Base-by-base conservation (phyloP, 2,329 filamentous ascomycete species). In the Pyrenochaeta sp. region DNA sequence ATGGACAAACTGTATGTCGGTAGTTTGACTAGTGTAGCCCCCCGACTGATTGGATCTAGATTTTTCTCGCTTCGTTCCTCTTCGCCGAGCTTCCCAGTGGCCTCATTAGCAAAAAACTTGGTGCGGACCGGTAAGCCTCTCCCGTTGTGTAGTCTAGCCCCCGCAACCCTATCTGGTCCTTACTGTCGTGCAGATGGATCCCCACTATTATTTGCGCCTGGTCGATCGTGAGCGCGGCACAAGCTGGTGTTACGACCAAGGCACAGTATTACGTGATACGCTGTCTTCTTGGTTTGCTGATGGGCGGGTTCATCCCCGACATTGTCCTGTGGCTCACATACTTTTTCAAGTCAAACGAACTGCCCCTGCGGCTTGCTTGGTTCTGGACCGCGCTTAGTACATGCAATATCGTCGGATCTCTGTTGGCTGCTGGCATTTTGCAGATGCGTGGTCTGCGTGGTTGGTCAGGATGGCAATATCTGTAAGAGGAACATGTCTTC, bases 91-190 rank as follows among this genome's bases (percentile, higher is more conserved):
- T 81, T 0, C 78, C 78, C 3, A 77, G 76, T 34, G 76, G 76
- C 11, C 61, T 81, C 3, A 66, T 81, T 36, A 78, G 75, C 41
- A 81, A 81, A 63, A 77, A 77, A 38, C 55, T 81, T 6, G 78
- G 78, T 7, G 76, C 77, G 0, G 76, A 80, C 50, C 54, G 68
- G 27, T 59, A 42, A 19, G 48, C 20, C 15, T 51, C 64, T 74
- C 17, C 72, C 71, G 3, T 57, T 17, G n/a, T 9, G 14, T 24
- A 21, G 17, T 65, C 34, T 63, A 72, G 48, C 69, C 69, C 60
- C 22, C 10, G 19, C 13, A 15, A 24, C 24, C 22, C 6, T 8
- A 15, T 22, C 3, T 6, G n/a, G n/a, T 23, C 29, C 37, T 39
- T 15, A 41, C 7, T 10, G n/a, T 11, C 3, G 10, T 11, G 2